These are phyloP conservation scores for Zymoseptoria crescenta DNA, from an alignment of 2,329 filamentous ascomycete species.

Conservation along the genomic window DNA sequence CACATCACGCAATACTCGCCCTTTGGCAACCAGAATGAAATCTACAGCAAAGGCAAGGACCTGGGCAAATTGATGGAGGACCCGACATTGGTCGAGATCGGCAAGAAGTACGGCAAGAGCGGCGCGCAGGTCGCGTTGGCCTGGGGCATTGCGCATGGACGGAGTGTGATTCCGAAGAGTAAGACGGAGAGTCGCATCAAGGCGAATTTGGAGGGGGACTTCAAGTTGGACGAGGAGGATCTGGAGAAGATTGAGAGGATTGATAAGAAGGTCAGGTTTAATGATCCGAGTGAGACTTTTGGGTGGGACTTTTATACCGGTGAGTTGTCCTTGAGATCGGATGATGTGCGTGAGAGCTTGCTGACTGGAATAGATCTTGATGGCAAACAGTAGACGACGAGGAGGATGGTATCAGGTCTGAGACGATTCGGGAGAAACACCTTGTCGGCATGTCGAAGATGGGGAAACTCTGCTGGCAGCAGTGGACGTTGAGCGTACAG, in stretches of 20 bases:
- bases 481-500: too few species aligned
- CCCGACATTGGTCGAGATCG: conserved; percentile 42
- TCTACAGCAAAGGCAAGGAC: conserved; percentile 39
- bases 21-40: conserved; percentile 47
- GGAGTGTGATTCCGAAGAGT: conserved; percentile 47
- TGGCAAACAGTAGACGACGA: conserved; percentile 37
- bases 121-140: conserved; percentile 47
- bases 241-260: conserved; percentile 48
- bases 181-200: conserved; percentile 34
- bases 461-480: too few species aligned
- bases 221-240: conserved; percentile 51
- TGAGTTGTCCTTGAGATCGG: too few species aligned
- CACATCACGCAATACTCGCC: conserved; percentile 50
- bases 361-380: conserved; percentile 41
- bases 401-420: too few species aligned
- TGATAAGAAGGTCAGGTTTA: conserved; percentile 56
- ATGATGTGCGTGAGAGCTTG: too few species aligned
- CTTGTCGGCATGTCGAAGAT: too few species aligned
- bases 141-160: conserved; percentile 47
- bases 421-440: too few species aligned
- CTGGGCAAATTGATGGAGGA: conserved; percentile 46
- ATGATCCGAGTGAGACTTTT: conserved; percentile 50
- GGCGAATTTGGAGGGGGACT: conserved; percentile 40
- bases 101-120: conserved; percentile 45
- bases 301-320: conserved; percentile 48